A percentile compares a stretch with the other conserved stretches of the same genome.
phyloP scores from a whole-genome alignment of 331 rosid species.

The Malus hybrid region DNA sequence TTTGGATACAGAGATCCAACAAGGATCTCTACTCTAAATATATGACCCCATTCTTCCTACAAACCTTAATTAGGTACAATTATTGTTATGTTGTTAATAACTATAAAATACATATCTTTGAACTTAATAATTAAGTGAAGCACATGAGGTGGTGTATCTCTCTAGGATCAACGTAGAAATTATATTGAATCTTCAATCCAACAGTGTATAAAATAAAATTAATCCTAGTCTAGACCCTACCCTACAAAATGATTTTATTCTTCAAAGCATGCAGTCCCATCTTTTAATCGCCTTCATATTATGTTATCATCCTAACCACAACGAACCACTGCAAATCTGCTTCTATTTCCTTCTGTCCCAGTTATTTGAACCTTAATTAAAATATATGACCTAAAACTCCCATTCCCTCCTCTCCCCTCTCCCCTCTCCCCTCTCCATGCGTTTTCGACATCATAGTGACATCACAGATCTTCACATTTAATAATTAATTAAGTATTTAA shows the following conservation, averaged over 20 bases:
- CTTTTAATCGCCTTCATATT: slow-evolving; percentile 33
- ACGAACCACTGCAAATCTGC: slow-evolving; percentile 14
- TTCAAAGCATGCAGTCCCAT: slow-evolving; percentile 40
- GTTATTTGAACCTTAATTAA: not conserved
- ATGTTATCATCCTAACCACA: slow-evolving; percentile 27
- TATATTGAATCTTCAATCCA: slow-evolving; percentile 2
- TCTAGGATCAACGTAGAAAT: slow-evolving; percentile 23
- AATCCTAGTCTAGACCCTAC: slow-evolving; percentile 31
- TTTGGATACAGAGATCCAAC: no score
- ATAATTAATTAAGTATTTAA: not conserved
- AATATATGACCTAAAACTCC: not conserved
- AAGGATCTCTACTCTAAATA: no score
- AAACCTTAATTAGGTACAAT: slow-evolving; percentile 20
- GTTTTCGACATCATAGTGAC: slow-evolving; percentile 11
- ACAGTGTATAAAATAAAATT: slow-evolving; percentile 20
- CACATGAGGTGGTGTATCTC: slow-evolving; percentile 57
- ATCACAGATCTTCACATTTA: not conserved
- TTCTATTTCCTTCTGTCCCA: not conserved
- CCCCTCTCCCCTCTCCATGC: not conserved
- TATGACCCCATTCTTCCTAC: slow-evolving; percentile 9
- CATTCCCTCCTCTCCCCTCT: not conserved
- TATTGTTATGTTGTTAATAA: not conserved
- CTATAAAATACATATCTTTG: slow-evolving; percentile 14
- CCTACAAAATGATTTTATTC: slow-evolving; percentile 48
- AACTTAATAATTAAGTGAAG: slow-evolving; percentile 28